Conservation (phyloP, 768 basidiomycete genomes). For the Kwoniella dendrophila region DNA sequence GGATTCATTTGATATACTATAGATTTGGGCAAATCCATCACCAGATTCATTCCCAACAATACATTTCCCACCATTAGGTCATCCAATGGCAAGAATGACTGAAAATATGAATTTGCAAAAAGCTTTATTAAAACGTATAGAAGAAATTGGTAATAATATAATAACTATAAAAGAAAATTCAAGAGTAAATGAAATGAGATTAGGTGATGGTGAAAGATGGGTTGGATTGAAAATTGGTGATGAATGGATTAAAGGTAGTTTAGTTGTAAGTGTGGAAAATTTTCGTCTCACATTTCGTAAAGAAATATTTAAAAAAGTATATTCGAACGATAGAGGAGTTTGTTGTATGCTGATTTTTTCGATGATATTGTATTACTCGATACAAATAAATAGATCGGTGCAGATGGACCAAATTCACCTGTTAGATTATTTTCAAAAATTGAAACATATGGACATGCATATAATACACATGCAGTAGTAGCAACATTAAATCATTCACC, state of each 20-base stretch:
- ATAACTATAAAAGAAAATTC: slow-evolving; percentile 72
- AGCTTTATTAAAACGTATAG: slow-evolving; percentile 71
- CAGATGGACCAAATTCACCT: slow-evolving; percentile 93
- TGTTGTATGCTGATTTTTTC: background rate
- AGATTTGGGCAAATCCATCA: slow-evolving; percentile 70
- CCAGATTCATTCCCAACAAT: slow-evolving; percentile 44
- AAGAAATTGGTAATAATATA: slow-evolving; percentile 57
- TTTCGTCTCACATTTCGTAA: background rate
- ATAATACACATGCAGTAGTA: slow-evolving; percentile 85
- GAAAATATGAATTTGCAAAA: slow-evolving; percentile 94
- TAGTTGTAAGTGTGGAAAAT: slow-evolving; percentile 69
- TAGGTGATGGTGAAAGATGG: slow-evolving; percentile 67
- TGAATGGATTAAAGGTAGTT: slow-evolving; percentile 65
- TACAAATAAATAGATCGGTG: slow-evolving; percentile 66
- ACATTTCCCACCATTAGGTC: slow-evolving; percentile 51
- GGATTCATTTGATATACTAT: slow-evolving; percentile 1
- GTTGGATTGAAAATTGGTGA: slow-evolving; percentile 78
- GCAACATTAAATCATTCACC: slow-evolving; percentile 79
- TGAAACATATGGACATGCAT: slow-evolving; percentile 85
- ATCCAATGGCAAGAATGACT: slow-evolving; percentile 76
- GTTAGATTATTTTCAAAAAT: slow-evolving; percentile 85
- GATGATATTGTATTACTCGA: background rate
- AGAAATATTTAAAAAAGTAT: background rate
- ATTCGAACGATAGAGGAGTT: too few relatives aligned
- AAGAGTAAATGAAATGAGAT: slow-evolving; percentile 71